Base-by-base conservation (phyloP, 352 stramenopile genomes). In the Phytophthora pini region DNA sequence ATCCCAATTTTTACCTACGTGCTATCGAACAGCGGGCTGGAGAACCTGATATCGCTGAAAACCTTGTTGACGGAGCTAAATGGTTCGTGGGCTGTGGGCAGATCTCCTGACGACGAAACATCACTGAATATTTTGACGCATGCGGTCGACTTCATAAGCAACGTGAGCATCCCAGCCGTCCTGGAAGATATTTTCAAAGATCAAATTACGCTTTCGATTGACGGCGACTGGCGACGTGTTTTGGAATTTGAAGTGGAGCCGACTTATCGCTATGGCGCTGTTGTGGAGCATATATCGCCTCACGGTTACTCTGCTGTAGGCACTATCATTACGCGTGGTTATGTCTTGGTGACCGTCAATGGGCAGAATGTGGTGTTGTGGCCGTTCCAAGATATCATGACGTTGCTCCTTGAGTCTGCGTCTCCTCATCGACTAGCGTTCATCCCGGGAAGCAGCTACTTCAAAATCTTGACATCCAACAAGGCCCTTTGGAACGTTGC, bases 171-270 rank as follows among this genome's bases (percentile, higher is more conserved):
- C 48, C 88, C 88, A 8, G 88, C 87, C 4, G 87, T 95, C 4
- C 55, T 96, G 31, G 88, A 96, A 70, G 88, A 96, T 56, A 96
- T 96, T 34, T 95, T 96, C 77, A 93, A 91, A 59, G 88, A 96
- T 52, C 88, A 95, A 59, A 90, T 95, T 56, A 93, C 85, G n/a
- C 73, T 96, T 4, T 91, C 88, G 12, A 94, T 96, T 59, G 88
- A 96, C 45, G 85, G 85, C 3, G 87, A 95, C 40, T 96, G 88
- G 88, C 76, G 79, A 2, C 79, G 81, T 41, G 81, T 93, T 2
- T 68, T 96, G 24, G 88, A 92, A 27, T 87, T 96, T 39, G 88
- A 95, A 51, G 71, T 86, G 24, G 88, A 96, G 53, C 82, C 79
- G 20, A 95, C 87, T 5, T 96, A 96, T 61, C 82, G 85, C 2